Conservation (phyloP, 345 rosid species). For the Sisymbrium altissimum region DNA sequence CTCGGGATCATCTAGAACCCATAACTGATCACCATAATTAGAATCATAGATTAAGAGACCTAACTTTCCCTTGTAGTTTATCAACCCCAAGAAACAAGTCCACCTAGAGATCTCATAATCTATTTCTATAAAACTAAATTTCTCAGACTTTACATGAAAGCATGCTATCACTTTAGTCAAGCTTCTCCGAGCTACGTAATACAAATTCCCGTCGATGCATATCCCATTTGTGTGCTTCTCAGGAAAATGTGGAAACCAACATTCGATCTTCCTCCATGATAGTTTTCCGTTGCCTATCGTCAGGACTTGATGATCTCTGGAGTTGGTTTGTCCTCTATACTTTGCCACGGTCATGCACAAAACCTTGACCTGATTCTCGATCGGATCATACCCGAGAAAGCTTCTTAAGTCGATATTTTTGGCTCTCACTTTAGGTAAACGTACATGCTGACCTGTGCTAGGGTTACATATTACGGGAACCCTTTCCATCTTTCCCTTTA, state of each 20-base stretch:
- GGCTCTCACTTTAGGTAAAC: neutral
- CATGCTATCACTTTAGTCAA: neutral
- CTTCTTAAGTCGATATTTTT: neutral
- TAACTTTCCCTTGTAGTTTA: conserved; percentile 17
- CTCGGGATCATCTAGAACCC: neutral
- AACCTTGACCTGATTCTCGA: neutral
- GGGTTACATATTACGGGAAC: conserved; percentile 1
- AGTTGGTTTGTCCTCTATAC: neutral
- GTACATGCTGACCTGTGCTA: neutral
- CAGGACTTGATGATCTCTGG: neutral
- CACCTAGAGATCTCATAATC: neutral
- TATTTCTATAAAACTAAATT: neutral
- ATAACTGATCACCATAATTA: neutral
- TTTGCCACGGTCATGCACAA: neutral
- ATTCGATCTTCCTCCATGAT: neutral
- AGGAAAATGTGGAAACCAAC: neutral
- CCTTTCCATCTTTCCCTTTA: neutral
- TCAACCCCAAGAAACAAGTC: neutral
- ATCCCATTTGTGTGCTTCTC: neutral
- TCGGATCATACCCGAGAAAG: conserved; percentile 8
- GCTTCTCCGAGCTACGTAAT: neutral
- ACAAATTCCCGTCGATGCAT: neutral
- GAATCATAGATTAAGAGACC: neutral
- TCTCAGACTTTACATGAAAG: neutral
- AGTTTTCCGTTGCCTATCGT: neutral